Evolutionary conservation across 768 basidiomycete genomes (phyloP).

Genomic region (Kwoniella europaea): DNA sequence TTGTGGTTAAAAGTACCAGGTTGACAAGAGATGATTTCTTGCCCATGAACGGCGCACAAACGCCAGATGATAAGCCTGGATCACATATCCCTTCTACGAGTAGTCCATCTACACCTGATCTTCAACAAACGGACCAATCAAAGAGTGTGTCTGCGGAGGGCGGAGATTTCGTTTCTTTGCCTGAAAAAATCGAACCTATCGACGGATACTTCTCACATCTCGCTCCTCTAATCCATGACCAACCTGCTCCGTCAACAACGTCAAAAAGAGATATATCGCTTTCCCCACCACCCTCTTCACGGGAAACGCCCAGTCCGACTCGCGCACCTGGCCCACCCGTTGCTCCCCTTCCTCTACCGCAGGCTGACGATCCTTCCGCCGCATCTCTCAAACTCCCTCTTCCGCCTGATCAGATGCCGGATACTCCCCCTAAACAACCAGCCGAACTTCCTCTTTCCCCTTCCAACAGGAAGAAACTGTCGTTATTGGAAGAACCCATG

Average conservation of each 20-base stretch:
- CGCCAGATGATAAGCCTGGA: not conserved
- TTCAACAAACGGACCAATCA: not conserved
- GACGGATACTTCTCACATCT: constrained; percentile 23
- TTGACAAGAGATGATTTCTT: not conserved
- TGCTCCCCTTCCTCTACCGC: constrained; percentile 27
- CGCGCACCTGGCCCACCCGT: constrained; percentile 31
- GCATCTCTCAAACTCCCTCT: constrained; percentile 28
- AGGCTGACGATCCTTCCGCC: constrained; percentile 23
- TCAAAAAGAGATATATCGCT: not conserved
- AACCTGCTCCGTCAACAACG: not conserved
- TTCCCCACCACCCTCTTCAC: not conserved
- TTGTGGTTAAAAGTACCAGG: constrained; percentile 26
- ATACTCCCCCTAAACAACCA: constrained; percentile 24
- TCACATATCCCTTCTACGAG: not conserved
- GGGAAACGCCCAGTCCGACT: not conserved
- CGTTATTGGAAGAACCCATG: constrained; percentile 35
- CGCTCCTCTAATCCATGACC: constrained; percentile 8
- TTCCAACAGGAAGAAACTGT: constrained; percentile 17
- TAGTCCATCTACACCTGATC: constrained; percentile 5
- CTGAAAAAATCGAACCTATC: constrained; percentile 5
- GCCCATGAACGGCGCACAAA: not conserved
- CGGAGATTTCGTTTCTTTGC: constrained; percentile 9
- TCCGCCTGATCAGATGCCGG: constrained; percentile 46
- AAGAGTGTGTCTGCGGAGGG: no score
- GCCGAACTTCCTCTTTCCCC: constrained; percentile 8